Evolutionary conservation across 2,329 filamentous ascomycete species (phyloP), one percentile per base, ranked within the genome.

Genomic region (Cyphellophora attinorum): DNA sequence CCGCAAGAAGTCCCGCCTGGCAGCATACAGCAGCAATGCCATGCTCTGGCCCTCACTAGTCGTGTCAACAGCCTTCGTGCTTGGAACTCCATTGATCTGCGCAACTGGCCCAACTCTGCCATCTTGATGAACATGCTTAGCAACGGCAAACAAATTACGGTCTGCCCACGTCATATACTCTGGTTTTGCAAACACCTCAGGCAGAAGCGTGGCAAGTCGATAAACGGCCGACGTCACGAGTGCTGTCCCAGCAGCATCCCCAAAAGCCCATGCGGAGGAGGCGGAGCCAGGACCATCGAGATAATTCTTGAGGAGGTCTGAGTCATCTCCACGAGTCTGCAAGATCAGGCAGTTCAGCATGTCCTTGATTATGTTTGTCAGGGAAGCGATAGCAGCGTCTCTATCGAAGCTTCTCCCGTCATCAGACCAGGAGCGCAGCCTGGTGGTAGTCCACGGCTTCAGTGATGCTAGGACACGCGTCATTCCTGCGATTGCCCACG

Each of bases 241-340:
- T 3, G 63, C 54, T 4, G 65, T 72, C 10, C 67, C 67, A 8
- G 65, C 60, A 4, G 62, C 60, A 46, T 72, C 67, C 2, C 59
- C 63, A 46, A 61, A 67, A 60, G 62, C 67, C 5, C 36, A 51
- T 11, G 49, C 47, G n/a, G 35, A 25, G 30, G 31, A 19, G 12
- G 12, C 31, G 19, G 28, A 19, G 11, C 13, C 13, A 11, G 16
- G 19, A 27, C 66, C 57, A 32, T 63, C 57, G 15, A 70, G 51
- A 38, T 69, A 68, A 41, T 70, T 70, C 14, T 60, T 52, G 29
- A 70, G 44, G 5, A 69, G 52, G 17, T 19, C 37, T 10, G 40
- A 35, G 11, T 12, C 27, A 13, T 33, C 16, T 27, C 37, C 38
- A 12, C 33, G 28, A 14, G 19, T 14, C 47, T 19, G 41, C 42